A percentile compares a stretch with the other conserved stretches of the same genome.
These are phyloP conservation scores for Saccharomycopsis synnaedendra DNA, from an alignment of 805 yeast genomes.

Conservation along the genomic window DNA sequence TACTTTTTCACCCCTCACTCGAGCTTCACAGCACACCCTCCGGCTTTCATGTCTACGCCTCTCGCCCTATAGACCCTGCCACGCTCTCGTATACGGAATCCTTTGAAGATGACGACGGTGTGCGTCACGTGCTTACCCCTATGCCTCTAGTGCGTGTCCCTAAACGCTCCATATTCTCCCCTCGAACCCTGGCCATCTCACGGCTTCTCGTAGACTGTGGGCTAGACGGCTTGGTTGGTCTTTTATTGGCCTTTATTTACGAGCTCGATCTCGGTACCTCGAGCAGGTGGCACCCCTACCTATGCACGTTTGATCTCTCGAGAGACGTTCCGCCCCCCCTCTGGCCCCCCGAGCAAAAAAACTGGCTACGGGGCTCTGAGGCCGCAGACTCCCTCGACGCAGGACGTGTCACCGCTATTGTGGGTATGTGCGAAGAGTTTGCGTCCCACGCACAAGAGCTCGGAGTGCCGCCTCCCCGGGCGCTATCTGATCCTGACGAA, in stretches of 20 bases:
- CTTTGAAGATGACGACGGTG: no score
- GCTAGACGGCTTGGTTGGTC: constrained; percentile 9
- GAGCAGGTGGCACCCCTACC: constrained; percentile 75
- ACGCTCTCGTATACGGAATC: no score
- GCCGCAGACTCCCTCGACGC: background rate
- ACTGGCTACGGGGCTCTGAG: constrained; percentile 14
- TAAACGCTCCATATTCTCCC: background rate
- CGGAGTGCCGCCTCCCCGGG: constrained; percentile 6
- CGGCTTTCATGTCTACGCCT: no score
- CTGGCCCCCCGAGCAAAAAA: constrained; percentile 45
- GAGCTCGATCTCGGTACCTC: constrained; percentile 43
- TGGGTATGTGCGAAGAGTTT: constrained; percentile 19
- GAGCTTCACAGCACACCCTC: no score
- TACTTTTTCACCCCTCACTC: no score
- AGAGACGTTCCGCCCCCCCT: constrained; percentile 41
- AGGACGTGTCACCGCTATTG: background rate
- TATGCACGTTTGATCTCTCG: constrained; percentile 10
- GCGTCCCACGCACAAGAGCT: constrained; percentile 20
- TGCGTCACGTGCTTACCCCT: no score
- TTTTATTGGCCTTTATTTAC: constrained; percentile 60
- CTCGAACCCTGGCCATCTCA: background rate
- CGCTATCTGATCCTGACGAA: background rate
- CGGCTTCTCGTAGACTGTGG: background rate
- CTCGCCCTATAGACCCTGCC: no score
- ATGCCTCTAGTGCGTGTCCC: background rate